Conservation (phyloP, 192 early-diverging fungal genomes). For the Lobosporangium transversale region DNA sequence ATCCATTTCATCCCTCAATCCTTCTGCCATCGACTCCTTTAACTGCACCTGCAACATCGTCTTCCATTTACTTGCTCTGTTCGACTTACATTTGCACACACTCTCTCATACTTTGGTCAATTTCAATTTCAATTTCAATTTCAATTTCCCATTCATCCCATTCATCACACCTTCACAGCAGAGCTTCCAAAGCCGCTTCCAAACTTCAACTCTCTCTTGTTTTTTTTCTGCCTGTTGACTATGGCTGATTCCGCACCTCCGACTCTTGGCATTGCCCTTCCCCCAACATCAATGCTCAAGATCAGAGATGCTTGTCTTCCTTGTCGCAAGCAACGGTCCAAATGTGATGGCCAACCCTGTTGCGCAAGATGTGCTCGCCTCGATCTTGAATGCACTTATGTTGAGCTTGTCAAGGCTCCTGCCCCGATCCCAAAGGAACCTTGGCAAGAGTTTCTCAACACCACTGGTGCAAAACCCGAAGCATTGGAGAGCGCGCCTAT, state of each 20-base stretch:
- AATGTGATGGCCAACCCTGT: slow-evolving; percentile 48
- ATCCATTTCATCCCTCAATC: too few relatives aligned
- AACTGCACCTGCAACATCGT: too few relatives aligned
- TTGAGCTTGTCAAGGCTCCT: slow-evolving; percentile 44
- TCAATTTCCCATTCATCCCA: neutral
- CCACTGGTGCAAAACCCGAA: slow-evolving; percentile 49
- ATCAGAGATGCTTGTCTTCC: slow-evolving; percentile 51
- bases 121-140: too few relatives aligned
- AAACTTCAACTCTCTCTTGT: neutral
- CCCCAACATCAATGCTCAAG: slow-evolving; percentile 49
- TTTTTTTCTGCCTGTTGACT: neutral
- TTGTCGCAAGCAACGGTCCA: slow-evolving; percentile 50
- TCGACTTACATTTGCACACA: too few relatives aligned
- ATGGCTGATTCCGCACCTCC: slow-evolving; percentile 45
- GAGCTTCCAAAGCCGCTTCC: neutral
- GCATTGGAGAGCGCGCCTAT: slow-evolving; percentile 25
- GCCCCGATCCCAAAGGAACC: slow-evolving; percentile 34
- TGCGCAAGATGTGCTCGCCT: slow-evolving; percentile 46
- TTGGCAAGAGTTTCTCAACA: slow-evolving; percentile 49
- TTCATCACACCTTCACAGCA: neutral
- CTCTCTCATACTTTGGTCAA: too few relatives aligned
- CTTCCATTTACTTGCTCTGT: too few relatives aligned
- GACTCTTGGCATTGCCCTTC: slow-evolving; percentile 39
- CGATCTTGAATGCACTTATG: slow-evolving; percentile 52
- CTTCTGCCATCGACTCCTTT: too few relatives aligned